These are phyloP conservation scores for Wakefieldia striispora DNA, from an alignment of 768 basidiomycete species.

Conservation along the genomic window DNA sequence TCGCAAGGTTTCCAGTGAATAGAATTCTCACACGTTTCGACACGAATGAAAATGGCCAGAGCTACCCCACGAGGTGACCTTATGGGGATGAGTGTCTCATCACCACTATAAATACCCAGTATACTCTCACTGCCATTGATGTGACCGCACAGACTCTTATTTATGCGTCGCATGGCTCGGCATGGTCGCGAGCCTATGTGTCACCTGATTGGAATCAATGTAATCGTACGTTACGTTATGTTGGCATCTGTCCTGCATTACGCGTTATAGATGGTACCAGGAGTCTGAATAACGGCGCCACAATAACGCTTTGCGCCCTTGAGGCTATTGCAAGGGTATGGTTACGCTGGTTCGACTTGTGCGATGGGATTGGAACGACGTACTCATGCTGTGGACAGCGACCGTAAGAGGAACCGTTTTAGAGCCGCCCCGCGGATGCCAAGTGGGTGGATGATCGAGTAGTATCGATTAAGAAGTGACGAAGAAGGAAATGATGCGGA, in stretches of 20 bases:
- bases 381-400: slow-evolving; percentile 4
- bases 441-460: background rate
- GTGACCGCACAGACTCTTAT: slow-evolving; percentile 8
- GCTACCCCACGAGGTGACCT: slow-evolving; percentile 27
- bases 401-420: slow-evolving; percentile 6
- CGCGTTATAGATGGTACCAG: slow-evolving; percentile 3
- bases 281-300: slow-evolving; percentile 1
- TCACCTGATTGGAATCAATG: slow-evolving; percentile 6
- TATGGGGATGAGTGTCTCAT: slow-evolving; percentile 20
- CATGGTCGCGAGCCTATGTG: slow-evolving; percentile 8
- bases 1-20: background rate
- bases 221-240: slow-evolving; percentile 24
- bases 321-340: background rate
- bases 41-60: slow-evolving; percentile 2
- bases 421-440: slow-evolving; percentile 9
- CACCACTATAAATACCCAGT: slow-evolving; percentile 23
- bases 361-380: background rate
- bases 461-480: slow-evolving; percentile 1
- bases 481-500: slow-evolving; percentile 2
- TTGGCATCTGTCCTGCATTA: slow-evolving; percentile 2
- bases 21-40: slow-evolving; percentile 8
- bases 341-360: background rate
- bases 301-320: background rate
- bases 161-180: slow-evolving; percentile 4
- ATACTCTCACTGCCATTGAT: slow-evolving; percentile 21